Evolutionary conservation across 345 rosid species (phyloP), one percentile per base, ranked within the genome.

Genomic region (Salix suchowensis): DNA sequence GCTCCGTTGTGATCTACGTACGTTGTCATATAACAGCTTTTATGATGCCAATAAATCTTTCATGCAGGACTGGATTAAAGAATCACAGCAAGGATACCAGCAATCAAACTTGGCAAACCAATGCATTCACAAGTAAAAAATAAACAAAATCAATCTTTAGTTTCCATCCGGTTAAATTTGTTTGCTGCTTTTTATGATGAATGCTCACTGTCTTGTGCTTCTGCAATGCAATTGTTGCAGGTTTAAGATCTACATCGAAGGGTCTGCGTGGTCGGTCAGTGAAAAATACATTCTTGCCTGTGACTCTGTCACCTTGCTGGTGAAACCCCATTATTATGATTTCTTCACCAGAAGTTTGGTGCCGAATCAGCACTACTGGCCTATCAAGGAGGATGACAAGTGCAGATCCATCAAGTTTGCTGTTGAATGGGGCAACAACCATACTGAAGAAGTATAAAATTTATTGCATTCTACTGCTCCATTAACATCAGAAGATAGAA

Each of bases 101-200:
- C 80, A 83, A 77, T 96, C 99, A 26, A 87, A 90, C 68, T 83
- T 93, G 65, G 89, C 92, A 50, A 82, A 77, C 86, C 99, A 96
- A 80, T 96, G 99, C 81, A 72, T 39, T 40, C 85, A 96, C 77
- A 88, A 97, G 99, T 96, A 50, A 16, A 12, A 30, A 30, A 5
- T 21, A 16, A 7, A 52, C 1, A 34, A 12, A 23, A 28, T 8
- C 36, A 9, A 28, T 9, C 36, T 64, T 13, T 13, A 13, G 50
- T 46, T 46, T 46, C 50, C 4, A 13, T 46, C 18, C 4, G 50
- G 16, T 46, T 46, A 46, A 13, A 46, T 46, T 46, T 46, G 50
- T 46, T 44, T 13, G 14, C 50, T 46, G 14, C 50, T 46, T 46
- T 4, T 12, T 13, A 13, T 0, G 50, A 13, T 46, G 50, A 13